These are phyloP conservation scores for Podosphaera fusca DNA, from an alignment of 2,329 filamentous ascomycete species.

Conservation along the genomic window DNA sequence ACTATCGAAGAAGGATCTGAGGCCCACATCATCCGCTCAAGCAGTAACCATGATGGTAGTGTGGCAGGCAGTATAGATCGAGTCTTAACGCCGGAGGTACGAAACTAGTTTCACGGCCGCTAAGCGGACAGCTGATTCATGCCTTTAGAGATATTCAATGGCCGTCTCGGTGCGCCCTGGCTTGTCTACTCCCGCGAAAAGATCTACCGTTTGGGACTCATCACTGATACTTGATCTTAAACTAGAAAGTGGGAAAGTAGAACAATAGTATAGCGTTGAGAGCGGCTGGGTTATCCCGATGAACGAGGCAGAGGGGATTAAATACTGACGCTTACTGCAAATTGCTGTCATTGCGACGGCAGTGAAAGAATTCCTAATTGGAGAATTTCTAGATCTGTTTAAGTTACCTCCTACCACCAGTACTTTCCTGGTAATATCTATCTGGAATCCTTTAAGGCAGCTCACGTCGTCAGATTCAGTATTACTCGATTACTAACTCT, in stretches of 20 bases:
- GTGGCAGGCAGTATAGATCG: background rate
- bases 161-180: background rate
- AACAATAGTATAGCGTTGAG: background rate
- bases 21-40: constrained; percentile 5
- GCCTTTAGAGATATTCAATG: background rate
- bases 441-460: no score
- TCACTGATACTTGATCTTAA: constrained; percentile 1
- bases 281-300: no score
- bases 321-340: no score
- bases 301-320: no score
- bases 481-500: no score
- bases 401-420: no score
- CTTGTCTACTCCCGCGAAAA: background rate
- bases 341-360: no score
- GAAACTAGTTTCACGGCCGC: background rate
- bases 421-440: no score
- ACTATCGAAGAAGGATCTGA: constrained; percentile 7
- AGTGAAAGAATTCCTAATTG: no score
- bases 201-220: constrained; percentile 1
- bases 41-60: background rate
- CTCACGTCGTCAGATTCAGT: no score
- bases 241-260: constrained; percentile 1
- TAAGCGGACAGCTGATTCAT: background rate
- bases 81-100: background rate
- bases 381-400: no score